These are phyloP conservation scores for Leishmania gerbilli DNA, from an alignment of 208 protist species.

Conservation along the genomic window DNA sequence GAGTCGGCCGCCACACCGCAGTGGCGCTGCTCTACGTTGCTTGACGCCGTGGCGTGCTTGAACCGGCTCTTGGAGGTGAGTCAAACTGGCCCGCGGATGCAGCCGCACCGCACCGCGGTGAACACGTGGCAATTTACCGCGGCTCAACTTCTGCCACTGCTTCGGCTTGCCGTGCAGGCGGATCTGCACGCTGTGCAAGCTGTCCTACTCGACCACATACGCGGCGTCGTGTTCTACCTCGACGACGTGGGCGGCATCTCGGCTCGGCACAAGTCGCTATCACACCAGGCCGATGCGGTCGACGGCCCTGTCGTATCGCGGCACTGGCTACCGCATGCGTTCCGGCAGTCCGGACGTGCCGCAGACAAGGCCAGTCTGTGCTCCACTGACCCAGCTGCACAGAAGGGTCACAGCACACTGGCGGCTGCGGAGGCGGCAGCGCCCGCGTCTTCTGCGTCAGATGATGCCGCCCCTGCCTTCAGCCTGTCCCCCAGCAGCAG, in stretches of 20 bases:
- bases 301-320: constrained; percentile 6
- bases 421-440: background rate
- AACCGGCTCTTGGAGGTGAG: constrained; percentile 42
- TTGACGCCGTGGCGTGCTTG: constrained; percentile 39
- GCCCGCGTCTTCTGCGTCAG: background rate
- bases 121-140: constrained; percentile 37
- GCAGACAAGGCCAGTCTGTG: background rate
- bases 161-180: constrained; percentile 33
- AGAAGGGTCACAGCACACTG: background rate
- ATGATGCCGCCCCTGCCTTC: background rate
- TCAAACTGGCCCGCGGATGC: constrained; percentile 14
- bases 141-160: constrained; percentile 29
- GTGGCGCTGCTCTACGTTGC: constrained; percentile 14
- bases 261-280: background rate
- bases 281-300: too few species aligned
- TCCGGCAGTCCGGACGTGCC: constrained; percentile 5
- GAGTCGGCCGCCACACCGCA: background rate
- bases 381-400: background rate
- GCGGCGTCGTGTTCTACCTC: constrained; percentile 34
- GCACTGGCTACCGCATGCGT: constrained; percentile 24
- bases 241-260: constrained; percentile 10
- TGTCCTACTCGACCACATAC: constrained; percentile 44
- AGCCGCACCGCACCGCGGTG: constrained; percentile 21
- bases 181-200: constrained; percentile 33
- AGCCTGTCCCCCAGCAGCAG: background rate